A percentile compares a stretch with the other conserved stretches of the same genome.
phyloP scores from a whole-genome alignment of 1,139 yeast genomes.

The Candida albicans region DNA sequence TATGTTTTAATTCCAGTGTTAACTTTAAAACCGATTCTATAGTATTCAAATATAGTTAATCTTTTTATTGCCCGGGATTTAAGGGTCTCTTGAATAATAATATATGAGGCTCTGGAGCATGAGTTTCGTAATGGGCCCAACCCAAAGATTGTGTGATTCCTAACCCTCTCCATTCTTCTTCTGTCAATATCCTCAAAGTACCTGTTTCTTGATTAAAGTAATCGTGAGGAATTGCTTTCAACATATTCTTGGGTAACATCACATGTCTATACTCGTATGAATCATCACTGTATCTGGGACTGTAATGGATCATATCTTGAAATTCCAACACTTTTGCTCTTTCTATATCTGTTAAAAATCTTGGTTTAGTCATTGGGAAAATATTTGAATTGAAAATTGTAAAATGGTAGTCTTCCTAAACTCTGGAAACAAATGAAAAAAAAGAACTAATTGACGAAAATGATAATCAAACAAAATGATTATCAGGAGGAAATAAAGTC shows the following conservation, averaged over 20 bases:
- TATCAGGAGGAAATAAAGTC: too few species aligned
- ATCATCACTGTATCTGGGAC: conserved; percentile 90
- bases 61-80: conserved; percentile 26
- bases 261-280: conserved; percentile 88
- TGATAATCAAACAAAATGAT: too few species aligned
- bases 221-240: conserved; percentile 93
- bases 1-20: not conserved
- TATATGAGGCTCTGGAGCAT: conserved; percentile 98
- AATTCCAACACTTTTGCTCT: conserved; percentile 85
- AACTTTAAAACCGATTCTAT: too few species aligned
- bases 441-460: not conserved
- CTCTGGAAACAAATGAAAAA: not conserved
- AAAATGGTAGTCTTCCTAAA: not conserved
- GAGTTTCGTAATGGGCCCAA: conserved; percentile 98
- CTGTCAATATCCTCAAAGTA: conserved; percentile 82
- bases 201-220: conserved; percentile 95
- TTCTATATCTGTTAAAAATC: conserved; percentile 81
- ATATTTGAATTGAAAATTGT: not conserved
- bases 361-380: conserved; percentile 40
- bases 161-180: conserved; percentile 98
- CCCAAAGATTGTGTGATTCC: conserved; percentile 98
- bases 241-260: conserved; percentile 93
- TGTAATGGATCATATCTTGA: conserved; percentile 92
- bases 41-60: not conserved
- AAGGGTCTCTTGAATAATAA: conserved; percentile 76